Evolutionary conservation across 495 filamentous ascomycete genomes (phyloP), one percentile per base, ranked within the genome.

Genomic region (Thozetella sp.): DNA sequence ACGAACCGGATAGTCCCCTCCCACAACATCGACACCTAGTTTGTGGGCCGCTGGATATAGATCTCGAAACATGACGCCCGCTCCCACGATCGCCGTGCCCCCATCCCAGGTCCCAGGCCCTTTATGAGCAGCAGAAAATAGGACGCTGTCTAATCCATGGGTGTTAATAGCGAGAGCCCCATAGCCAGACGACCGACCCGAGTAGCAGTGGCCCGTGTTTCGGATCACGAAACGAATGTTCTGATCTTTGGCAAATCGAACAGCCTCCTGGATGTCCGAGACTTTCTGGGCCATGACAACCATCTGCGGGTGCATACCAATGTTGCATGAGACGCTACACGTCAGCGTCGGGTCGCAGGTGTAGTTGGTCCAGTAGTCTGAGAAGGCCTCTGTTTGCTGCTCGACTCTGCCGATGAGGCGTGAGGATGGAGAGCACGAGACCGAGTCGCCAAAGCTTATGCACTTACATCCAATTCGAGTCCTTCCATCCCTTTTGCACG

Each of bases 31-130:
- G 15, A 83, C 65, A 12, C 76, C 76, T 13, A 76, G 57, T 22
- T 71, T 58, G 26, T 76, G 53, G 15, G 77, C 79, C 23, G 71
- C 63, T 13, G 66, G 65, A 17, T 81, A 79, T 2, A 80, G 63
- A 51, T 87, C 84, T 27, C 60, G 67, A 1, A 69, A 79, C 61
- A 81, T 75, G 2, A 85, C 74, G 40, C 84, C 86, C 2, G 83
- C 74, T 15, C 84, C 83, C 46, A 86, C 58, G 37, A 76, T 80
- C 27, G 84, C 66, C 2, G 79, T 71, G 26, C 60, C 56, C 4
- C 60, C 55, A 2, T 51, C 51, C 15, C 51, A 51, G 20, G 24
- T 34, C 3, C 22, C 52, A 2, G 67, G 73, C 46, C 75, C 60
- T 0, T 56, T 57, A 53, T 76, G 81, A 1, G 72, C 58, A 4